A percentile compares a stretch with the other conserved stretches of the same genome.
phyloP scores from a whole-genome alignment of 179 eudicot genomes.

The Patellifolia procumbens region DNA sequence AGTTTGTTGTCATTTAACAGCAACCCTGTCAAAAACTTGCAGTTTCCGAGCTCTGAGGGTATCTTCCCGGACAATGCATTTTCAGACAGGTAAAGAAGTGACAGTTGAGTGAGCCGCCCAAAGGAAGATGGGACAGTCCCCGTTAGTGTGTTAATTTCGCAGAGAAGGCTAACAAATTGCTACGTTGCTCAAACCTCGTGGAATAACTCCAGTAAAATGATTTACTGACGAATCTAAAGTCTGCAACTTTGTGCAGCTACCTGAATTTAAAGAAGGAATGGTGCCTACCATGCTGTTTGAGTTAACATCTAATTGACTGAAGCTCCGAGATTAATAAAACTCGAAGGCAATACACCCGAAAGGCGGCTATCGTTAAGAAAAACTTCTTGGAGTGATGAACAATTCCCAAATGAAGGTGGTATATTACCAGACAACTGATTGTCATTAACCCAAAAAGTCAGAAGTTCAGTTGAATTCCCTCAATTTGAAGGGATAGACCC shows the following conservation, averaged over 20 bases:
- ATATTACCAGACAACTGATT: slow-evolving; percentile 29
- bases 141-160: slow-evolving; percentile 49
- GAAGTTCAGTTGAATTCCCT: slow-evolving; percentile 35
- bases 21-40: slow-evolving; percentile 48
- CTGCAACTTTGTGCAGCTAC: slow-evolving; percentile 44
- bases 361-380: slow-evolving; percentile 18
- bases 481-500: slow-evolving; percentile 33
- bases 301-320: slow-evolving; percentile 7
- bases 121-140: slow-evolving; percentile 71
- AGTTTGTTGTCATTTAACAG: slow-evolving; percentile 51
- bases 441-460: slow-evolving; percentile 14
- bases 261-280: slow-evolving; percentile 28
- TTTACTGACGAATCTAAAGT: slow-evolving; percentile 52
- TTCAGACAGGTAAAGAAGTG: slow-evolving; percentile 45
- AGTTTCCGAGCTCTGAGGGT: slow-evolving; percentile 78
- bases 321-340: slow-evolving; percentile 22
- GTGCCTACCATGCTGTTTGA: slow-evolving; percentile 27
- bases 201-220: slow-evolving; percentile 53
- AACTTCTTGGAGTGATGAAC: slow-evolving; percentile 22
- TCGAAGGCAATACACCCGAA: slow-evolving; percentile 28
- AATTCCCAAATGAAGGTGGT: slow-evolving; percentile 33
- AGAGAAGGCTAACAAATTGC: slow-evolving; percentile 41
- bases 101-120: slow-evolving; percentile 51
- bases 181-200: slow-evolving; percentile 58
- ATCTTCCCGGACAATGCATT: slow-evolving; percentile 64